Conservation (phyloP, 2,329 filamentous ascomycete species). For the Cladosporium sp. region DNA sequence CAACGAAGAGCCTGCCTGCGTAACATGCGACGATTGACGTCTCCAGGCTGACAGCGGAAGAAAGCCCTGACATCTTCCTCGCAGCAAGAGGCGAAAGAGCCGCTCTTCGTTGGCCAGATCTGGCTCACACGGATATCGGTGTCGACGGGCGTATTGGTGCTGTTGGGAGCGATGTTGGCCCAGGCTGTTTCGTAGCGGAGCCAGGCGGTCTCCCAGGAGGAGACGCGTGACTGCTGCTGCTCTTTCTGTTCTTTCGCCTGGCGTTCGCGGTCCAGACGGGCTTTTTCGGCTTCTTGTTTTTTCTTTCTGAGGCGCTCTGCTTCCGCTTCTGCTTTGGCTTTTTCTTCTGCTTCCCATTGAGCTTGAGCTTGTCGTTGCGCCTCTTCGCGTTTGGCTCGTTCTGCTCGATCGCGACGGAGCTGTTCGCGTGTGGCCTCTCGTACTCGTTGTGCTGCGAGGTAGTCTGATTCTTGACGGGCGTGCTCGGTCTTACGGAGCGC, state of each 20-base stretch:
- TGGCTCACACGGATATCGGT: not conserved
- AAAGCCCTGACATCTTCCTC: not conserved
- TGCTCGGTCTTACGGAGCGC: not conserved
- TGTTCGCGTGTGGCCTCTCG: not conserved
- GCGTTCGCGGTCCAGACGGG: not conserved
- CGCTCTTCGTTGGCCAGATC: not conserved
- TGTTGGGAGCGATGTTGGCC: not conserved
- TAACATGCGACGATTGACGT: not conserved
- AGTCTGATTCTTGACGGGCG: not conserved
- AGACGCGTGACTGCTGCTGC: not conserved
- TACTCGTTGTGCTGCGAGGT: not conserved
- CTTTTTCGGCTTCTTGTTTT: not conserved
- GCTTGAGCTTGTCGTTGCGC: not conserved
- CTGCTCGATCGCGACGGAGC: not conserved
- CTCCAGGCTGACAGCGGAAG: not conserved
- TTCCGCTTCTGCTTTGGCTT: constrained; percentile 1
- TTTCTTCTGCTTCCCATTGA: not conserved
- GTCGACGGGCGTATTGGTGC: not conserved
- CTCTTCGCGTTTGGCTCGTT: not conserved
- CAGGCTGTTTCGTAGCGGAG: constrained; percentile 1
- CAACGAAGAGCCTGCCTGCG: constrained; percentile 15
- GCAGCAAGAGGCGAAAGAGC: constrained; percentile 2
- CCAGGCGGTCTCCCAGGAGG: constrained; percentile 9
- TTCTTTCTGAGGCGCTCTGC: not conserved
- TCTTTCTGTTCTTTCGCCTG: not conserved